Evolutionary conservation across 2,329 filamentous ascomycete species (phyloP), one percentile per base, ranked within the genome.

Genomic region (Salinomyces thailandicus): DNA sequence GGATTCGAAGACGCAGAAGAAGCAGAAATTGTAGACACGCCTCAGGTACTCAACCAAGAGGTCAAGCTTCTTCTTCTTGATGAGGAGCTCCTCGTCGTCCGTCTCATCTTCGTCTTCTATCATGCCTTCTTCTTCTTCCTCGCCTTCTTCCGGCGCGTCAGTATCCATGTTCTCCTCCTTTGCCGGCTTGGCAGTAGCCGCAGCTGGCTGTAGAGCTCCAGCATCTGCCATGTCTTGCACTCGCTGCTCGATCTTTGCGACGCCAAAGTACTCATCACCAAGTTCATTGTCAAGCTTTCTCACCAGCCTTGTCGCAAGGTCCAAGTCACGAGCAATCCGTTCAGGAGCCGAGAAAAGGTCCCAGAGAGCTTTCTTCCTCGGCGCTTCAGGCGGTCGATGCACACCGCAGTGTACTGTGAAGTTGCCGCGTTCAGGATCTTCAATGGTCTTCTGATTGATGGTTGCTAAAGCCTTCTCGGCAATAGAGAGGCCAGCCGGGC

Each of bases 1-100:
- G 55, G 86, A 91, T 63, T 98, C 91, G 50, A 98, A 96, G 4
- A 98, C 93, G 59, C 91, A 98, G 68, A 96, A 98, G 69, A 98
- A 95, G 67, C 91, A 98, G 65, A 98, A 96, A 63, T 91, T 95
- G 71, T 93, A 93, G 35, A 98, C 91, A 12, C 91, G 80, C 35
- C 91, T 85, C 41, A 98, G 72, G 59, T 98, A 98, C 63, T 98
- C 91, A 36, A 96, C 91, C 60, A 94, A 72, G 22, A 98, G 70
- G 62, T 98, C 91, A 33, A 98, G 75, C 54, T 91, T 87, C 69
- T 98, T 96, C 73, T 96, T 96, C 70, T 93, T 91, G 27, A 79
- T 73, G 37, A 95, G 61, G 26, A 95, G 68, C 27, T 95, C 85
- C 54, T 94, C 85, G 52, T 93, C 85, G 49, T 98, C 89, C 20